Percentiles rank a stretch among this genome's conserved stretches.
Conservation (phyloP, 2,329 filamentous ascomycete genomes). For the Pestalotiopsis sp. region DNA sequence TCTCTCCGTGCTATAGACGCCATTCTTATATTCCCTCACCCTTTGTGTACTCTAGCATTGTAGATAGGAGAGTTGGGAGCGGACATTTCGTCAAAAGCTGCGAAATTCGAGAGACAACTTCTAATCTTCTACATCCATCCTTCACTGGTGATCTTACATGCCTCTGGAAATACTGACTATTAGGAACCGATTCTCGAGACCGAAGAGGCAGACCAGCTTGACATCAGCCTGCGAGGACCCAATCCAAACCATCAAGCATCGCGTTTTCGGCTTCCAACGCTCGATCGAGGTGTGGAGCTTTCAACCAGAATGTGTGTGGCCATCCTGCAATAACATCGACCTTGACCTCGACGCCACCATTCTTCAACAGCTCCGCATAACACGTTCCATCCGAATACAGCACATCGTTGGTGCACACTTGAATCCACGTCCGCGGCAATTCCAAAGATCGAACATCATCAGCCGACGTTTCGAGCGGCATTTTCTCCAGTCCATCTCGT, state of each 20-base stretch:
- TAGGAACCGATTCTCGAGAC: neutral
- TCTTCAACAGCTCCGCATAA: slow-evolving; percentile 45
- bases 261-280: slow-evolving; percentile 43
- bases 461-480: slow-evolving; percentile 42
- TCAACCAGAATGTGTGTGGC: slow-evolving; percentile 57
- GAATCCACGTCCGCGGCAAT: slow-evolving; percentile 48
- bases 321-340: slow-evolving; percentile 47
- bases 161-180: neutral
- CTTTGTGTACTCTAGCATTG: slow-evolving; percentile 71
- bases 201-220: neutral
- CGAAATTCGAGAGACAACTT: slow-evolving; percentile 13
- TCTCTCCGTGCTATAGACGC: slow-evolving; percentile 83
- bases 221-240: slow-evolving; percentile 33
- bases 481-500: slow-evolving; percentile 40
- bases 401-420: slow-evolving; percentile 52
- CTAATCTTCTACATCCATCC: neutral
- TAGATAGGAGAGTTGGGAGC: slow-evolving; percentile 53
- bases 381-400: slow-evolving; percentile 55
- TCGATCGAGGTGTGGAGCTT: slow-evolving; percentile 42
- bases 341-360: slow-evolving; percentile 41
- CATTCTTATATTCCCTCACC: slow-evolving; percentile 43
- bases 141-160: neutral
- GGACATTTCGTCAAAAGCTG: slow-evolving; percentile 11
- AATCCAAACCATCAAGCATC: slow-evolving; percentile 43
- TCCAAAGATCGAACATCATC: slow-evolving; percentile 27